These are phyloP conservation scores for Stromatinia cepivora DNA, from an alignment of 2,329 filamentous ascomycete genomes.

Conservation along the genomic window DNA sequence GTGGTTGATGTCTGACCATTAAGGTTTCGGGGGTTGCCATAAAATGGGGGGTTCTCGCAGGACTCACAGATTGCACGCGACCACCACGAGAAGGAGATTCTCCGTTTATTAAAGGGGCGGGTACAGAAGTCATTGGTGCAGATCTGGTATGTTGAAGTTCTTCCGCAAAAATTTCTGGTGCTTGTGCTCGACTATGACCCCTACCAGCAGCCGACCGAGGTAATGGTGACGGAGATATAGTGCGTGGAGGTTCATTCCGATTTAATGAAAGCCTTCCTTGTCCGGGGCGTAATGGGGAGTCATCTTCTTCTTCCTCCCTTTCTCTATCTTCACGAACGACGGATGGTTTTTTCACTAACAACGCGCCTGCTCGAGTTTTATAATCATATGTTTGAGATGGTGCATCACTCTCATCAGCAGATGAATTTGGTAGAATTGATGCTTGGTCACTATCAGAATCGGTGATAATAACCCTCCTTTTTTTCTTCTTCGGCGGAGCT, in stretches of 20 bases:
- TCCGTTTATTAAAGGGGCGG: constrained; percentile 26
- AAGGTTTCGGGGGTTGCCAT: constrained; percentile 56
- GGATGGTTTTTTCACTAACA: constrained; percentile 46
- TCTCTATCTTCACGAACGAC: constrained; percentile 50
- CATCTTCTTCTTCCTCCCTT: constrained; percentile 43
- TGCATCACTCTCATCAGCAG: constrained; percentile 39
- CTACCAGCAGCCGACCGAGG: constrained; percentile 33
- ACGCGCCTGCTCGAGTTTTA: constrained; percentile 30
- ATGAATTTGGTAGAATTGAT: constrained; percentile 36
- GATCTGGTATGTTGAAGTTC: constrained; percentile 31
- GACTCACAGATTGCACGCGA: constrained; percentile 53
- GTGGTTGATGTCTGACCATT: constrained; percentile 65
- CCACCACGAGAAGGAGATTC: constrained; percentile 33
- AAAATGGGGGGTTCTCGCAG: constrained; percentile 68
- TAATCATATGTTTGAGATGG: constrained; percentile 24
- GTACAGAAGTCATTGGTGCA: constrained; percentile 23
- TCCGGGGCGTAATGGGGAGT: constrained; percentile 28
- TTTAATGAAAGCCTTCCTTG: constrained; percentile 22
- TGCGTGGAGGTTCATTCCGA: constrained; percentile 24
- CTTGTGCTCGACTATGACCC: constrained; percentile 32
- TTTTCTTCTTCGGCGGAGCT: constrained; percentile 29
- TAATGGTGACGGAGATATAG: constrained; percentile 35
- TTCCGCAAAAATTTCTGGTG: constrained; percentile 32
- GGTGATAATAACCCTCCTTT: constrained; percentile 32
- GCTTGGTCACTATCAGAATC: constrained; percentile 35